A percentile compares a stretch with the other conserved stretches of the same genome.
phyloP scores from a whole-genome alignment of 495 filamentous ascomycete species.

The Talaromyces wortmannii region DNA sequence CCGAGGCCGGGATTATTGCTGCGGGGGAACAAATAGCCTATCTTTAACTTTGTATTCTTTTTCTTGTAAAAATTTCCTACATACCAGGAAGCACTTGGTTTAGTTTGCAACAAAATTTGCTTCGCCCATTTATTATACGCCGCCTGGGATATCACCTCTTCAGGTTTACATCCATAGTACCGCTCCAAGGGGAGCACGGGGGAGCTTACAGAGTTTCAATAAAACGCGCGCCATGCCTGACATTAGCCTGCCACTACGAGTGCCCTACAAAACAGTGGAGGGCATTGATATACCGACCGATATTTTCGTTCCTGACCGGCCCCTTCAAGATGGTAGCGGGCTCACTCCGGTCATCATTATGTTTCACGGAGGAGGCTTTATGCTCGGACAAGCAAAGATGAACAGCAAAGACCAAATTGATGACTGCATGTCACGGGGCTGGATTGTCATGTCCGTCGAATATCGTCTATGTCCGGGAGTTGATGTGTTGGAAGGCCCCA shows the following conservation, averaged over 20 bases:
- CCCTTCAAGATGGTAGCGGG: background rate
- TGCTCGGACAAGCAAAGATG: conserved; percentile 28
- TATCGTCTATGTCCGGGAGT: conserved; percentile 26
- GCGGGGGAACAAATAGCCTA: too few relatives aligned
- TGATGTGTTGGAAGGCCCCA: conserved; percentile 21
- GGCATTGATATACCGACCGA: conserved; percentile 24
- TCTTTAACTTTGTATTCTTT: too few relatives aligned
- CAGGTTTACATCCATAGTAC: too few relatives aligned
- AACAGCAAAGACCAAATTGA: conserved; percentile 22
- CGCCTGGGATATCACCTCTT: too few relatives aligned
- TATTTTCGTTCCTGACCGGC: conserved; percentile 20
- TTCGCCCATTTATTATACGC: too few relatives aligned
- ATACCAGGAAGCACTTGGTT: too few relatives aligned
- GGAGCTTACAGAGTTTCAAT: too few relatives aligned
- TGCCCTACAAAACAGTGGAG: conserved; percentile 20
- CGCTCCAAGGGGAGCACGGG: too few relatives aligned
- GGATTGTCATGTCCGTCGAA: conserved; percentile 31
- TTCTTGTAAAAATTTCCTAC: too few relatives aligned
- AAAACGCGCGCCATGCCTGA: background rate
- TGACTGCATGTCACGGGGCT: conserved; percentile 26
- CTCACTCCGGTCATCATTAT: conserved; percentile 24
- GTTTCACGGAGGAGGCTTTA: conserved; percentile 29
- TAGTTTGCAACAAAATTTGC: too few relatives aligned
- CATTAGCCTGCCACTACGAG: conserved; percentile 10
- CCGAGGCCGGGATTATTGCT: too few relatives aligned